These are phyloP conservation scores for Paecilomyces sp. DNA, from an alignment of 2,329 filamentous ascomycete species.

Conservation along the genomic window DNA sequence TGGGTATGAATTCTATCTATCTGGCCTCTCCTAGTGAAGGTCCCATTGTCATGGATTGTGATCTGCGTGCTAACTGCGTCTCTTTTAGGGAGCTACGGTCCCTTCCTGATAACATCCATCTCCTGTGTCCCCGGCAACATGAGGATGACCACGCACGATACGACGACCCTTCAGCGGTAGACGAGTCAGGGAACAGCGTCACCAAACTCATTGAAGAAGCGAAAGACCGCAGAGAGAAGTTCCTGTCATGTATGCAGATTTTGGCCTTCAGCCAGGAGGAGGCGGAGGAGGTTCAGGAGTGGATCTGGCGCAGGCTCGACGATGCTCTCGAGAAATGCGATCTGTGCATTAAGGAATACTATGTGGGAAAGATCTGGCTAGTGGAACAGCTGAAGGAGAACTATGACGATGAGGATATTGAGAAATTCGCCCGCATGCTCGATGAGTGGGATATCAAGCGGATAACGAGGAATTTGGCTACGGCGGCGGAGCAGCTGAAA, in stretches of 20 bases:
- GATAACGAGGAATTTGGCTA: constrained; percentile 54
- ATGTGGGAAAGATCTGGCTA: constrained; percentile 58
- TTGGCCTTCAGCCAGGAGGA: constrained; percentile 59
- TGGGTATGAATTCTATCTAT: constrained; percentile 23
- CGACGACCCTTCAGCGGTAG: constrained; percentile 46
- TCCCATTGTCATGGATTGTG: neutral
- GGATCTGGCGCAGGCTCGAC: constrained; percentile 54
- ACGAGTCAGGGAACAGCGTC: constrained; percentile 34
- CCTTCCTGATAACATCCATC: constrained; percentile 46
- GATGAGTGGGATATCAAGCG: constrained; percentile 55
- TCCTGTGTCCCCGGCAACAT: constrained; percentile 60
- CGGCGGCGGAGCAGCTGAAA: constrained; percentile 49
- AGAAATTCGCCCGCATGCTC: constrained; percentile 49
- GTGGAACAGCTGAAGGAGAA: constrained; percentile 56
- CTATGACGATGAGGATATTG: constrained; percentile 41
- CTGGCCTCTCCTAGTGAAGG: constrained; percentile 1
- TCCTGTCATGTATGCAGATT: constrained; percentile 62
- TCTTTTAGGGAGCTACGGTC: constrained; percentile 34
- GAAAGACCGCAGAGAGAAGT: constrained; percentile 51
- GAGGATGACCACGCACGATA: constrained; percentile 61
- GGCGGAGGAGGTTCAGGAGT: constrained; percentile 52
- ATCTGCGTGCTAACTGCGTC: constrained; percentile 2
- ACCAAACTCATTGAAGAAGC: constrained; percentile 47
- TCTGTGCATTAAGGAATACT: constrained; percentile 66
- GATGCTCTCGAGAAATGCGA: constrained; percentile 58